These are phyloP conservation scores for Marchantia paleacea DNA, from an alignment of 225 moss, liverwort and hornwort species.

Conservation along the genomic window DNA sequence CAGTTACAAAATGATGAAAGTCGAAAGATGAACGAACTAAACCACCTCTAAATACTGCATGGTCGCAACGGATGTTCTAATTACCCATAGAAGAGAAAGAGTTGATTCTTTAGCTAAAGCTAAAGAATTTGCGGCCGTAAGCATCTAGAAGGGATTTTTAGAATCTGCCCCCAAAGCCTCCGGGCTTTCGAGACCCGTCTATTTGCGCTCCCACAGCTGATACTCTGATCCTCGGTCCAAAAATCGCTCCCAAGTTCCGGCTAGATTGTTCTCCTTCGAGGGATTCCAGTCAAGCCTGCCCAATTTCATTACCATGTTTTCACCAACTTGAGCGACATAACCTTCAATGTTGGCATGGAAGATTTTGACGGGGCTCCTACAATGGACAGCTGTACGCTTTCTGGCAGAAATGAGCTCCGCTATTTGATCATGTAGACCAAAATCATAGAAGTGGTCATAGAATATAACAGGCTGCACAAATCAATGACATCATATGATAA, in stretches of 20 bases:
- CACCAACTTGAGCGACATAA: conserved; percentile 74
- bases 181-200: not conserved
- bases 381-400: conserved; percentile 66
- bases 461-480: conserved; percentile 75
- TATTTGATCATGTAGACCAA: conserved; percentile 82
- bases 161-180: not conserved
- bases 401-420: conserved; percentile 78
- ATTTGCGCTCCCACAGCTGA: conserved; percentile 74
- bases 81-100: not conserved
- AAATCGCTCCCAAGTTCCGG: conserved; percentile 63
- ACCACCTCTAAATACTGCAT: not conserved
- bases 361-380: conserved; percentile 71
- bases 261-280: conserved; percentile 76
- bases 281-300: conserved; percentile 89
- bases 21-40: not conserved
- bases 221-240: conserved; percentile 62
- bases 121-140: not conserved
- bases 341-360: conserved; percentile 85
- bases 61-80: not conserved
- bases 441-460: conserved; percentile 91
- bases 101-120: not conserved
- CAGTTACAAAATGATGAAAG: conserved; percentile 7
- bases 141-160: not conserved
- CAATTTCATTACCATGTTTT: conserved; percentile 72
- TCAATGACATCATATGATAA: not conserved